Evolutionary conservation across 441 rosid genomes (phyloP).

Genomic region (Gossypium gossypioides): DNA sequence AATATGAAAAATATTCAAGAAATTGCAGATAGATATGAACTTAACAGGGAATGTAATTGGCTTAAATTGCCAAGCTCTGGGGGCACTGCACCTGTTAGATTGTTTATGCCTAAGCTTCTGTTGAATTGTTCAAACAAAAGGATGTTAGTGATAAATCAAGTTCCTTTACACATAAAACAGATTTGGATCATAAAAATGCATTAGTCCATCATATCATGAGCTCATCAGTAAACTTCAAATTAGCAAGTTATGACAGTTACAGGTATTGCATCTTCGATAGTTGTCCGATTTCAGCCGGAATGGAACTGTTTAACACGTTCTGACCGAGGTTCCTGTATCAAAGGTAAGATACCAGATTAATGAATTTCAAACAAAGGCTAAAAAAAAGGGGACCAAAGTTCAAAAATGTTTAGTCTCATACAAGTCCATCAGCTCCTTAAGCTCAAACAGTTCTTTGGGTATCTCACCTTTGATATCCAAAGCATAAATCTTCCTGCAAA

Average conservation of each 20-base stretch:
- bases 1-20: neutral
- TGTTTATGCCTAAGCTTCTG: constrained; percentile 57
- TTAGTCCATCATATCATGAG: neutral
- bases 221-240: neutral
- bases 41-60: constrained; percentile 43
- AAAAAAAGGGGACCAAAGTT: neutral
- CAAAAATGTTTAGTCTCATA: constrained; percentile 15
- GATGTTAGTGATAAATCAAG: constrained; percentile 3
- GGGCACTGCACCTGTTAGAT: constrained; percentile 40
- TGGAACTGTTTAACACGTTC: constrained; percentile 39
- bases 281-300: constrained; percentile 38
- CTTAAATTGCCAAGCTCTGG: constrained; percentile 44
- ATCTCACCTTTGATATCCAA: constrained; percentile 42
- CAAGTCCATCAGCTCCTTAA: constrained; percentile 40
- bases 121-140: constrained; percentile 17
- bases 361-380: neutral
- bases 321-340: constrained; percentile 43
- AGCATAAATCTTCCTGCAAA: constrained; percentile 49
- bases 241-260: constrained; percentile 25
- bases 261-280: constrained; percentile 43
- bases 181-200: neutral
- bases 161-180: neutral
- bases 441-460: constrained; percentile 37
- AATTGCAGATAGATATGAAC: constrained; percentile 10
- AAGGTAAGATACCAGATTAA: constrained; percentile 5